phyloP scores from a whole-genome alignment of 2,329 filamentous ascomycete species.

The Tolypocladium album region DNA sequence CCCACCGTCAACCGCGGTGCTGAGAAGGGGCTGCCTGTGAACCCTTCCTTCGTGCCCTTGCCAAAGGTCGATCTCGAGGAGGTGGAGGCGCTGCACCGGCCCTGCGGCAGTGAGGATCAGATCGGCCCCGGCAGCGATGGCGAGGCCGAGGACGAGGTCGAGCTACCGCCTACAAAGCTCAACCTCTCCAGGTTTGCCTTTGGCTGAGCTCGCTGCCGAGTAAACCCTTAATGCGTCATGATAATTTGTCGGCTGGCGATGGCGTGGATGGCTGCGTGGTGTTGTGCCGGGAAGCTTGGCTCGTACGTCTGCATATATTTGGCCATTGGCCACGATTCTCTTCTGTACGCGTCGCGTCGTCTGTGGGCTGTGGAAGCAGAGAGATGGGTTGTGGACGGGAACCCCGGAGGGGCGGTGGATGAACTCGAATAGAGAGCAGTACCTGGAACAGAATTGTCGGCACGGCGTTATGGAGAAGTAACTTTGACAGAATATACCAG shows the following conservation, averaged over 20 bases:
- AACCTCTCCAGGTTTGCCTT: constrained; percentile 40
- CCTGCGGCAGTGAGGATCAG: constrained; percentile 45
- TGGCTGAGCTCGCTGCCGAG: constrained; percentile 6
- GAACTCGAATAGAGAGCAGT: not conserved
- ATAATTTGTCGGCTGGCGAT: constrained; percentile 7
- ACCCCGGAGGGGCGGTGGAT: not conserved
- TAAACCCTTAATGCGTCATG: not conserved
- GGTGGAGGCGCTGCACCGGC: constrained; percentile 37
- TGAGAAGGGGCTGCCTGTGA: constrained; percentile 29
- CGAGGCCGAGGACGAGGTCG: constrained; percentile 29
- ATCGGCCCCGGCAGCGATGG: constrained; percentile 42
- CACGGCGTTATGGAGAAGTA: constrained; percentile 2
- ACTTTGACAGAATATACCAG: not conserved
- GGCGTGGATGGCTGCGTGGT: not conserved
- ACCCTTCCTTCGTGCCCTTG: constrained; percentile 44
- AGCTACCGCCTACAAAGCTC: constrained; percentile 22
- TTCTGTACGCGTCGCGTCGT: not conserved
- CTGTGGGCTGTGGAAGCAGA: not conserved
- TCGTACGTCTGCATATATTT: not conserved
- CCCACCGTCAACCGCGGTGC: constrained; percentile 12
- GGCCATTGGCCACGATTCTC: not conserved
- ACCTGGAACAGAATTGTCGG: constrained; percentile 2
- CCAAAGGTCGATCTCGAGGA: constrained; percentile 43
- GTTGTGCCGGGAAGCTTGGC: not conserved
- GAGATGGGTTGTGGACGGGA: not conserved